phyloP scores from a whole-genome alignment of 371 early-diverging fungal species.

The Mucor sp. region DNA sequence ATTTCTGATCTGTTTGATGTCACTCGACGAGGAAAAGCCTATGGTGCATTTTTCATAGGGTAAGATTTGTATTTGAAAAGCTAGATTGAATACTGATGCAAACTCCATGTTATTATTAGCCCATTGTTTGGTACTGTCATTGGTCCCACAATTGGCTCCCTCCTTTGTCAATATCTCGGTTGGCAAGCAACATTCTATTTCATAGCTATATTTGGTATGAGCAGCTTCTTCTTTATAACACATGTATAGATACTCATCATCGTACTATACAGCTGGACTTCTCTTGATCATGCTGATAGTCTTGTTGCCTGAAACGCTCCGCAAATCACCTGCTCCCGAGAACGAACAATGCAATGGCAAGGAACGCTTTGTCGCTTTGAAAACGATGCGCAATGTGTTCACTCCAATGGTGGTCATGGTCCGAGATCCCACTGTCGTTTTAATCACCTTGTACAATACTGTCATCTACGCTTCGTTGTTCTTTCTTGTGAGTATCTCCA shows the following conservation, averaged over 20 bases:
- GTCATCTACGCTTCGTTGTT: conserved; percentile 29
- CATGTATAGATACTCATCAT: background rate
- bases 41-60: conserved; percentile 30
- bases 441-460: conserved; percentile 29
- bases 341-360: background rate
- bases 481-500: conserved; percentile 18
- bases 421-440: conserved; percentile 21
- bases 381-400: background rate
- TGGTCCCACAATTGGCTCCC: conserved; percentile 58
- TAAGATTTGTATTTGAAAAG: background rate
- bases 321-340: background rate
- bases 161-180: conserved; percentile 56
- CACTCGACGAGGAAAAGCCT: conserved; percentile 25
- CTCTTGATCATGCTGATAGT: background rate
- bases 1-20: conserved; percentile 31
- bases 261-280: conserved; percentile 12
- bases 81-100: background rate
- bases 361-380: background rate
- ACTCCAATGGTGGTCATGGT: conserved; percentile 24
- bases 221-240: background rate
- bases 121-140: conserved; percentile 45
- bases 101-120: conserved; percentile 18
- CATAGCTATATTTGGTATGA: conserved; percentile 47
- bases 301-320: conserved; percentile 9
- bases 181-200: conserved; percentile 69